Base-by-base conservation (phyloP, 129 eudicot species). In the Scalesia atractyloides region DNA sequence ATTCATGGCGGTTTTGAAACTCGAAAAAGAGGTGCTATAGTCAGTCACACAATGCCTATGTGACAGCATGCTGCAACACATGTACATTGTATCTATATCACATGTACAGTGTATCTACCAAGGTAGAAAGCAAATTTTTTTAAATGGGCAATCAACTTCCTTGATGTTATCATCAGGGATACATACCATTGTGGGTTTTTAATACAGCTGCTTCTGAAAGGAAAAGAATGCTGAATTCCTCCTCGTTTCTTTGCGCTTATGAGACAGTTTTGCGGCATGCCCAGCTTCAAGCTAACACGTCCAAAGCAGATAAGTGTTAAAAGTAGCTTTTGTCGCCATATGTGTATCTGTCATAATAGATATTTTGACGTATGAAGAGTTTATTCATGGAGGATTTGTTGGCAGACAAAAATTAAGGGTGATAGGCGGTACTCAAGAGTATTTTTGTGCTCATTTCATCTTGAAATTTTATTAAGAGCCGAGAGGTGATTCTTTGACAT, bases 1-100 rank as follows among this genome's bases (percentile, higher is more conserved):
- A 48, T 94, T 94, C 67, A 94, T 94, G 98, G 98, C 97, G 7
- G 98, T 94, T 19, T 78, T 94, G 53, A 94, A 94, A 82, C 98
- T 94, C 41, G 97, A 94, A 67, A 94, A 94, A 63, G 97, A 94
- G 83, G 98, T 94, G 69, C 73, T 90, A 68, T 90, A 74, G 82
- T 83, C 22, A 3, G 15, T 69, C 2, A 62, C 47, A 30, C 44
- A 30, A 60, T 30, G 43, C n/a, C 44, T 60, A 60, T 2, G 50
- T 51, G 26, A 9, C 66, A 30, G 44, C 34, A 30, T 60, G n/a
- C 12, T 41, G 43, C 67, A 71, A 58, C 76, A 57, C 70, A 58
- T 77, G 76, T 69, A 69, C 76, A 50, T 77, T 60, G 76, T 78
- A 78, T 52, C 48, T 62, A 24, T 30, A 76, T 76, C 69, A 34